Evolutionary conservation across 2,329 filamentous ascomycete genomes (phyloP), one percentile per base, ranked within the genome.

Genomic region (Neofusicoccum umdonicola): DNA sequence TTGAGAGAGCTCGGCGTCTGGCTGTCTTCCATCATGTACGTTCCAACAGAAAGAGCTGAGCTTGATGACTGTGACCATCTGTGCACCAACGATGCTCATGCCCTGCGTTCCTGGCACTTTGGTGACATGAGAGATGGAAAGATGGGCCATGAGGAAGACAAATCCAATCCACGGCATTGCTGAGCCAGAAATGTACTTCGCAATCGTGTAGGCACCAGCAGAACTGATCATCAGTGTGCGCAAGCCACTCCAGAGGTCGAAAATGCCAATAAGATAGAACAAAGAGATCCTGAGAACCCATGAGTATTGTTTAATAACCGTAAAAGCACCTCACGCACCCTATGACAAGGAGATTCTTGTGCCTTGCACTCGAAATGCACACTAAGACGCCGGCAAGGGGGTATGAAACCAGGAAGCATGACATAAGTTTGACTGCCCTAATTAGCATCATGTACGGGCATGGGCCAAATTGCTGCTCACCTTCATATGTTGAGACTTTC

Each of bases 1-100:
- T 31, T 31, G 4, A 5, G 27, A 31, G 27, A 31, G 27, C 27
- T 31, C 6, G 27, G 27, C 27, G 6, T 31, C 27, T 7, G 47
- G 13, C 31, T 96, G 83, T 65, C 89, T 88, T 17, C 95, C 95
- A 76, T 99, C 95, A 72, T 95, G 92, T 7, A 98, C 89, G 74
- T 98, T 98, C 95, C 95, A 99, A 80, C 92, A 96, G 74, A 99
- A 99, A 4, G 94, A 90, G 19, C 89, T 92, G 39, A 99, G 87
- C 74, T 99, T 99, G 92, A 99, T 98, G 68, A 98, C 89, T 70
- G 98, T 80, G 41, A 99, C 95, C 95, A 99, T 99, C 78, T 99
- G 95, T 1, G 94, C 93, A 47, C 90, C 93, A 0, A 94, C 97
- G 69, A 99, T 93, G 75, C 99, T 95, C 84, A 70, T 90, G 83